Evolutionary conservation across 139 green algal genomes (phyloP).

Genomic region (Tetraselmis chui): DNA sequence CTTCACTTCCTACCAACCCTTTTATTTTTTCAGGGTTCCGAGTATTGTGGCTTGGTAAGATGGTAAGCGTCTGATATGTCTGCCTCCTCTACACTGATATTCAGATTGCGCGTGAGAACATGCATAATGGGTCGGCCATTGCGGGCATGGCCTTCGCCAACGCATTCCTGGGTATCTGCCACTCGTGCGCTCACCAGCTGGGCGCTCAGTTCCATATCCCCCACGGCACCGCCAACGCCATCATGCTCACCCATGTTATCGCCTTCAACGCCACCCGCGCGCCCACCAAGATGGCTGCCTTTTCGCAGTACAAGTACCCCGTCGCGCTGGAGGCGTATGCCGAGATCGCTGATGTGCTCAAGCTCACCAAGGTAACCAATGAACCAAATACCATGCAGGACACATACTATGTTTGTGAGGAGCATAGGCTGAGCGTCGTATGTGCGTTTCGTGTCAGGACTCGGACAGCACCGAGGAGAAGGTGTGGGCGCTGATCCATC

Average conservation of each 20-base stretch:
- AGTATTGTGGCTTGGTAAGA: conserved; percentile 9
- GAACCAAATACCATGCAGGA: no score
- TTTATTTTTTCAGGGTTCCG: conserved; percentile 17
- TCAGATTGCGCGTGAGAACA: conserved; percentile 49
- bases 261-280: conserved; percentile 58
- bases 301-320: conserved; percentile 64
- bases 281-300: conserved; percentile 58
- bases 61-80: conserved; percentile 4
- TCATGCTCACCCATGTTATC: conserved; percentile 62
- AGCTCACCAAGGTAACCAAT: conserved; percentile 12
- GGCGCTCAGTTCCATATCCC: conserved; percentile 50
- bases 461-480: background rate
- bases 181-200: conserved; percentile 60
- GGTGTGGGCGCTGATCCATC: conserved; percentile 41
- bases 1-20: conserved; percentile 7
- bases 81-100: background rate
- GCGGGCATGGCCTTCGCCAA: conserved; percentile 73
- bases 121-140: conserved; percentile 63
- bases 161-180: conserved; percentile 67
- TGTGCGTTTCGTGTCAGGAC: no score
- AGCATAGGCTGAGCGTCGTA: no score
- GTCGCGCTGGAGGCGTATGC: conserved; percentile 31
- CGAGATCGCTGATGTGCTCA: conserved; percentile 44
- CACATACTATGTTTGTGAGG: no score
- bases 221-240: conserved; percentile 59